Base-by-base conservation (phyloP, 148 eudicot species). In the Silene conica region DNA sequence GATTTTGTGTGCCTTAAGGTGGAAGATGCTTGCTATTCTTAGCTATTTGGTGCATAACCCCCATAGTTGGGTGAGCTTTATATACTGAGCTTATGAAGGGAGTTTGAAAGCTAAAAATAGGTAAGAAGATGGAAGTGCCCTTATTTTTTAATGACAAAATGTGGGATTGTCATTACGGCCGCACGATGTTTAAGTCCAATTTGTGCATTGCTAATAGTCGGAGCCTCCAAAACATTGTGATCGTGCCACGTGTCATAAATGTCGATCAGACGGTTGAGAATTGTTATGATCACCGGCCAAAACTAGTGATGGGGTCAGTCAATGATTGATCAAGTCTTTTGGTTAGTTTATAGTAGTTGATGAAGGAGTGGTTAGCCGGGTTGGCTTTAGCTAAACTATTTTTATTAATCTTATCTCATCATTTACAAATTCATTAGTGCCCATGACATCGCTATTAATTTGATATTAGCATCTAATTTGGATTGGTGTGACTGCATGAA, bases 201-300 rank as follows among this genome's bases (percentile, higher is more conserved):
- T 50, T 50, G 3, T 50, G 55, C 55, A 50, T 12, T 50, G 15
- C 15, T 3, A 50, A 50, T 50, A 74, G 73, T 73, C 80, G 77
- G 83, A 58, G 84, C 84, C 91, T 83, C 87, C 83, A 1, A 78
- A 79, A 54, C 31, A 31, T 13, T 82, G 69, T 22, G 19, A n/a
- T 28, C 6, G 1, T 1, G 89, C 70, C 89, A 86, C 81, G 83
- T 86, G 87, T 65, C 73, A 23, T 1, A 11, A 26, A 50, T 18
- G 41, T 20, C 48, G 56, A 79, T 76, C 83, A 68, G 57, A 75
- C 14, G 79, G 82, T 72, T 56, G 76, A 46, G 38, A 31, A 0
- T 25, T 18, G 38, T 54, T 59, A 31, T 55, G 67, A 69, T 74
- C 71, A 75, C 82, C 82, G 82, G 67, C 82, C 82, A 74, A 61